Percentiles rank a stretch among this genome's conserved stretches.
phyloP scores from a whole-genome alignment of 2,329 filamentous ascomycete genomes.

The Fonsecaea nubica region DNA sequence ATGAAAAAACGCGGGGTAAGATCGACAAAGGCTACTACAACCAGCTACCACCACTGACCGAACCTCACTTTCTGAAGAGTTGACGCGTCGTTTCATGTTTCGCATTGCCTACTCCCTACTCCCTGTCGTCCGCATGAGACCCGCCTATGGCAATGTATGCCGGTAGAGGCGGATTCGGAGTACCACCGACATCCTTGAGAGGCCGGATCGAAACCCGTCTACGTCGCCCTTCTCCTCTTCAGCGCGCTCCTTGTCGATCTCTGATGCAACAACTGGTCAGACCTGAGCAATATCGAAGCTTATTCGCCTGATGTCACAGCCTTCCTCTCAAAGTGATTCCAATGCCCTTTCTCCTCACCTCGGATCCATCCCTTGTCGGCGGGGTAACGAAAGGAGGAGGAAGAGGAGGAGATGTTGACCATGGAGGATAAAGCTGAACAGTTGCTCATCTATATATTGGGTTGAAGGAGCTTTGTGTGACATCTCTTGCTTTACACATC shows the following conservation, averaged over 20 bases:
- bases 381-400: not conserved
- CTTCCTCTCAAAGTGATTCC: not conserved
- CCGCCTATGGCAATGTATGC: not conserved
- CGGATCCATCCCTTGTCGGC: not conserved
- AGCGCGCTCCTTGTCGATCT: not conserved
- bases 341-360: not conserved
- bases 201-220: not conserved
- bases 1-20: not conserved
- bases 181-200: not conserved
- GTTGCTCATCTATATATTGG: not conserved
- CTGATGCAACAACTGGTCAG: not conserved
- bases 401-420: not conserved
- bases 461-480: not conserved
- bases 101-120: not conserved
- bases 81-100: not conserved
- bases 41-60: not conserved
- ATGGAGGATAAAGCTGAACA: not conserved
- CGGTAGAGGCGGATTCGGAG: not conserved
- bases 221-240: conserved; percentile 3
- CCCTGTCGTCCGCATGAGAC: not conserved
- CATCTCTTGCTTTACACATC: not conserved
- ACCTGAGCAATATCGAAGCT: not conserved
- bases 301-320: not conserved
- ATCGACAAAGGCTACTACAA: not conserved
- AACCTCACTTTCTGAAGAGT: not conserved